Base-by-base conservation (phyloP, 257 asterid species). In the Solanum microdontum region DNA sequence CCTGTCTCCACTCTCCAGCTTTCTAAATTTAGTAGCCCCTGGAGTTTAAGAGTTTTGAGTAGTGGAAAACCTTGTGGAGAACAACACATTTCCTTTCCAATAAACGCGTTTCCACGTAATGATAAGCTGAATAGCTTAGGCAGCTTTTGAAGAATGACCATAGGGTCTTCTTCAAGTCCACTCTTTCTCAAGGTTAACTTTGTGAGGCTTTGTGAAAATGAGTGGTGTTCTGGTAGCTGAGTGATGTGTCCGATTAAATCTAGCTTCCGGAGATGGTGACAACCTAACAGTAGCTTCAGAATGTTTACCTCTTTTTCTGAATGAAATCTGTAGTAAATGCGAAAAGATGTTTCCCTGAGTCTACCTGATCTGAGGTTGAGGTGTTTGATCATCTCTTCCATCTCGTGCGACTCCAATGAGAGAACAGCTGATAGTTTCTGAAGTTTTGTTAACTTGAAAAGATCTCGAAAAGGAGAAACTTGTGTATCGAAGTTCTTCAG, bases 101-200 rank as follows among this genome's bases (percentile, higher is more conserved):
- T 90, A 33, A 89, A 91, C 5, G 87, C 92, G 43, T 89, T 84
- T 45, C 88, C 90, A 64, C 93, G 93, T 51, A 93, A 87, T 32
- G 86, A 82, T 84, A 92, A 60, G 15, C 89, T 87, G 11, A 74
- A 55, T 37, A 93, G 84, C 66, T 39, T 80, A 30, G 90, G 93
- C 70, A 92, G 90, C 82, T 90, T 90, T 90, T 92, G 93, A 9
- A 92, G 91, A 83, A 88, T 90, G 6, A 86, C 34, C 92, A 93
- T 90, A 43, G 95, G 94, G 85, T 93, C 93, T 87, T 92, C 93
- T 86, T 87, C 83, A 43, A 93, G 91, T 86, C 76, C 89, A 89
- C 95, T 93, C 84, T 68, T 87, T 89, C 94, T 91, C 84, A 93
- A 85, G 72, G 94, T 93, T 90, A 93, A 90, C 28, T 84, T 90